These are phyloP conservation scores for Capronia coronata DNA, from an alignment of 2,329 filamentous ascomycete genomes.

Conservation along the genomic window DNA sequence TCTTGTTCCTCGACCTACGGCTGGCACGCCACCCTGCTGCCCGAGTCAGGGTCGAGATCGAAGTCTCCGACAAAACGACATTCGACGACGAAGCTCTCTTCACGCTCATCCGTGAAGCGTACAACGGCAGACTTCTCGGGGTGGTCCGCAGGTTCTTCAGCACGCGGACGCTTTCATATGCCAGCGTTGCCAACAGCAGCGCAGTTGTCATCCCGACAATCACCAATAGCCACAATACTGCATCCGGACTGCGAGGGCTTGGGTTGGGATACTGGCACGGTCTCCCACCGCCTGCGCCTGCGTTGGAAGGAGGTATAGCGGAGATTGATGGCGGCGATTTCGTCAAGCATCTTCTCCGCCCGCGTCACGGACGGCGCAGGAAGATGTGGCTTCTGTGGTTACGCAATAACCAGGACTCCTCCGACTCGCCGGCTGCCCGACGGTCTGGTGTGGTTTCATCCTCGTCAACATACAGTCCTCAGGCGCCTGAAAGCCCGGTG, in stretches of 20 bases:
- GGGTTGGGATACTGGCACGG: constrained; percentile 3
- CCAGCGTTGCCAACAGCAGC: constrained; percentile 7
- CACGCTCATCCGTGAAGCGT: constrained; percentile 20
- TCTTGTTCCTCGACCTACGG: constrained; percentile 25
- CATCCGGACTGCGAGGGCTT: background rate
- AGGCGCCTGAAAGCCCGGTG: constrained; percentile 12
- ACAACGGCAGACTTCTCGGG: constrained; percentile 22
- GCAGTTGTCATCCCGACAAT: background rate
- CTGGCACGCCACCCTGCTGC: constrained; percentile 21
- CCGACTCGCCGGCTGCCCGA: background rate
- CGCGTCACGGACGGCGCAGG: constrained; percentile 21
- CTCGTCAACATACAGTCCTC: background rate
- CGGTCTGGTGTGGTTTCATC: background rate
- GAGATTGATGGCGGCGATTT: constrained; percentile 23
- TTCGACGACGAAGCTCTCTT: constrained; percentile 29
- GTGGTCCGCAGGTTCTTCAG: constrained; percentile 15
- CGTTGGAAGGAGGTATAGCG: background rate
- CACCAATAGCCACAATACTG: background rate
- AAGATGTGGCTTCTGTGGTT: constrained; percentile 28
- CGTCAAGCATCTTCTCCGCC: constrained; percentile 18
- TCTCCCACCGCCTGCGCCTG: background rate
- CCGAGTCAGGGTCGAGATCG: constrained; percentile 19
- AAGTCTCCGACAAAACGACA: constrained; percentile 20
- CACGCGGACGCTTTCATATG: constrained; percentile 20
- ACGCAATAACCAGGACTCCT: constrained; percentile 18